These are phyloP conservation scores for Arthrobotrys entomopaga DNA, from an alignment of 2,329 filamentous ascomycete genomes.

Conservation along the genomic window DNA sequence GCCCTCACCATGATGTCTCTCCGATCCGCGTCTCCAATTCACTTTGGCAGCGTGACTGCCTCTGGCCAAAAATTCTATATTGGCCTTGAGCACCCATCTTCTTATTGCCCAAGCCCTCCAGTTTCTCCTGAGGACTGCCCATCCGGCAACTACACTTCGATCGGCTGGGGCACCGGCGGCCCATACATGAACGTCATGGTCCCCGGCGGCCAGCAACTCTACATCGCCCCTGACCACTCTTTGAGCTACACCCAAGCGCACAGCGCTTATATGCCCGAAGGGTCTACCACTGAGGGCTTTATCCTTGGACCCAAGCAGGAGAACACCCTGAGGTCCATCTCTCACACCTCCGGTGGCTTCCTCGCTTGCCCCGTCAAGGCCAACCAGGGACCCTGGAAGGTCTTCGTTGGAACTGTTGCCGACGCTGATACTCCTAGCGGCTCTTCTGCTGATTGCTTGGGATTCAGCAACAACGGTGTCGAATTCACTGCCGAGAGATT, in stretches of 20 bases:
- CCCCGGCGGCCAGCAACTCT: conserved; percentile 73
- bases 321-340: conserved; percentile 41
- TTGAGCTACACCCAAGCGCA: conserved; percentile 70
- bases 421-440: conserved; percentile 39
- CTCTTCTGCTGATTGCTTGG: conserved; percentile 38
- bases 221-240: conserved; percentile 68
- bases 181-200: conserved; percentile 45
- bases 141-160: conserved; percentile 40
- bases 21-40: conserved; percentile 66
- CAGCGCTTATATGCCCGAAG: conserved; percentile 67
- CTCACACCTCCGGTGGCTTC: conserved; percentile 35
- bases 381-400: conserved; percentile 40
- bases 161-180: conserved; percentile 14
- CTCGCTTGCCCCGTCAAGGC: conserved; percentile 38
- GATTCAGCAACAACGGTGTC: conserved; percentile 38
- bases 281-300: conserved; percentile 67
- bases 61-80: conserved; percentile 66
- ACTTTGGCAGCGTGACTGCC: conserved; percentile 65
- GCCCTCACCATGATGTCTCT: conserved; percentile 55
- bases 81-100: conserved; percentile 63
- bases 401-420: conserved; percentile 44
- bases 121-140: conserved; percentile 31
- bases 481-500: conserved; percentile 36
- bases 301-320: conserved; percentile 38
- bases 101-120: conserved; percentile 66